A percentile compares a stretch with the other conserved stretches of the same genome.
Conservation (phyloP, 805 yeast genomes). For the Sugiyamaella floridensis region DNA sequence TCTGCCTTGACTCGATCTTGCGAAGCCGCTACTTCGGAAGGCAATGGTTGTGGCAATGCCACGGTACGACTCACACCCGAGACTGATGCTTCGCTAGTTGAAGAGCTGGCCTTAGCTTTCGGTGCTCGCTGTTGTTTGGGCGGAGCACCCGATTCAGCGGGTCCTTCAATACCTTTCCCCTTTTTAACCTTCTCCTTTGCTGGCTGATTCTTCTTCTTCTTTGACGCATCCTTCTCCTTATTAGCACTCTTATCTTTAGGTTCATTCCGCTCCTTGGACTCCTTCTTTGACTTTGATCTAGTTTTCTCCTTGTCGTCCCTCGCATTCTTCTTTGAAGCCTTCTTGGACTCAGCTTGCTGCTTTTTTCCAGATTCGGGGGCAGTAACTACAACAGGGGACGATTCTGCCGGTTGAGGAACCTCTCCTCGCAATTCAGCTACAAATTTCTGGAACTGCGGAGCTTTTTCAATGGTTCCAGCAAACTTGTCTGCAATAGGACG, state of each 20-base stretch:
- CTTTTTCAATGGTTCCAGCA: slow-evolving; percentile 30
- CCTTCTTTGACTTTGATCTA: background rate
- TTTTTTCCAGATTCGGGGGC: background rate
- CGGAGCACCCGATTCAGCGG: background rate
- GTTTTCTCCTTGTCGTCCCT: background rate
- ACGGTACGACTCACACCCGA: no score
- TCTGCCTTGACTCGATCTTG: no score
- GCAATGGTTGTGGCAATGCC: no score
- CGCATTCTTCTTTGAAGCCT: background rate
- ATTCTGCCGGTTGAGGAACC: no score
- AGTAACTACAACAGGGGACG: background rate
- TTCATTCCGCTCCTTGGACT: background rate
- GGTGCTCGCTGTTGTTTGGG: background rate
- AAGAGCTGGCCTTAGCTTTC: no score
- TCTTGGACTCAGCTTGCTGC: background rate
- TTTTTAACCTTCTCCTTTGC: background rate
- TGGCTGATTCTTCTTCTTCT: background rate
- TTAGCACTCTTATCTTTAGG: background rate
- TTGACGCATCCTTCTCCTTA: background rate
- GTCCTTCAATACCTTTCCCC: background rate
- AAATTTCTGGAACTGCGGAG: slow-evolving; percentile 29
- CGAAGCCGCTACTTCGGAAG: no score
- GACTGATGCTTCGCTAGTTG: no score
- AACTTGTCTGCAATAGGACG: slow-evolving; percentile 13
- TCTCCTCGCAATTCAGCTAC: slow-evolving; percentile 7